These are phyloP conservation scores for Ochetophila trinervis DNA, from an alignment of 306 rosid genomes.

Conservation along the genomic window DNA sequence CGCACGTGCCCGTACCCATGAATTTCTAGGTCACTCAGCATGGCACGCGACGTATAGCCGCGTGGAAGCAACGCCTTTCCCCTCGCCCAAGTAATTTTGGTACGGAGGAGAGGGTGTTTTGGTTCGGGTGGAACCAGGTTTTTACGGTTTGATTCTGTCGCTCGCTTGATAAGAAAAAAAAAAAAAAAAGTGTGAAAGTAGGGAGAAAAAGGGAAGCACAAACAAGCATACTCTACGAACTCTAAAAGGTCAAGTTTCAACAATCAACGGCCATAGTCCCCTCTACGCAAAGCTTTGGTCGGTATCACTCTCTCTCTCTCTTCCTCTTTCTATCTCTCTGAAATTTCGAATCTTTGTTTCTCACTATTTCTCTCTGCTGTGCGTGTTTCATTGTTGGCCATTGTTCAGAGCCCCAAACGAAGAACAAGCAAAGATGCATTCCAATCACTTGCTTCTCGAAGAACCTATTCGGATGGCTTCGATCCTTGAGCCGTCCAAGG, in stretches of 20 bases:
- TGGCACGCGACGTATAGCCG: no score
- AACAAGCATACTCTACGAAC: not conserved
- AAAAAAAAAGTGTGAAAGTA: no score
- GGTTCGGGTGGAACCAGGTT: no score
- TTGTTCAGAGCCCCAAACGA: not conserved
- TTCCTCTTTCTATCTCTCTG: not conserved
- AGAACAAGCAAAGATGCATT: conserved; percentile 64
- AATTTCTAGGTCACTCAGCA: no score
- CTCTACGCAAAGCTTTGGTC: not conserved
- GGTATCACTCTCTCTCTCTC: not conserved
- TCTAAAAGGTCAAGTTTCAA: not conserved
- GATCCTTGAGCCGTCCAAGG: conserved; percentile 84
- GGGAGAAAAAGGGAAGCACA: not conserved
- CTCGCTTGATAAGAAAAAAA: no score
- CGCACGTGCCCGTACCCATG: no score
- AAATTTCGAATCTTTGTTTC: not conserved
- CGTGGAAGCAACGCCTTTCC: no score
- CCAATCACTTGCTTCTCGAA: conserved; percentile 84
- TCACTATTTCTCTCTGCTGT: not conserved
- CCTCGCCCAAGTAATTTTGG: no score
- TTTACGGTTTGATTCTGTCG: no score
- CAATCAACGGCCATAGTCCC: not conserved
- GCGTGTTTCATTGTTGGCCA: not conserved
- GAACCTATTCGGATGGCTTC: conserved; percentile 97
- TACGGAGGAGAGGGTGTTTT: no score